Evolutionary conservation across 208 protist species (phyloP), one percentile per base, ranked within the genome.

Genomic region (Jaenimonas drosophilae): DNA sequence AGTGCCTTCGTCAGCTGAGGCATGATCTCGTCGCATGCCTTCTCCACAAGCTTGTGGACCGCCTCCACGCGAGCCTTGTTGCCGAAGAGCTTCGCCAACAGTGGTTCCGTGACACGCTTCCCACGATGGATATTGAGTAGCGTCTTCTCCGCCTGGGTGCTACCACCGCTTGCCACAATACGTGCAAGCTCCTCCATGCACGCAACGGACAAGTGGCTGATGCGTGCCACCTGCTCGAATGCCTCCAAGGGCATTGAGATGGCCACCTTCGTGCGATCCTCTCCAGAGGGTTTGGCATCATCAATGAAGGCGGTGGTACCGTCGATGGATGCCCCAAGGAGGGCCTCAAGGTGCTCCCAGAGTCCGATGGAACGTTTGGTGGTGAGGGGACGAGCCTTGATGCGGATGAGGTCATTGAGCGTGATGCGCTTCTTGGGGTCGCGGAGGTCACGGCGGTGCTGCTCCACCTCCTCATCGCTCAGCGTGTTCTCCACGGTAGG

Each of bases 121-220:
- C 69, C 67, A 45, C 85, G 85, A 42, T 80, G 66, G 6, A 72
- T 63, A 43, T 93, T 89, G 21, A 88, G 58, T 31, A 93, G 57
- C 33, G 85, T 90, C 64, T 76, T 78, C 70, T 93, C 85, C 33
- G 85, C 77, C 64, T 88, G 74, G 28, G 70, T 60, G 56, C 85
- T 93, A 43, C 85, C 80, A 50, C 85, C 85, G 45, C 81, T 84
- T 33, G 64, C 66, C 39, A 94, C 65, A 40, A 90, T 90, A 37
- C 85, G 85, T 3, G 83, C 54, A 29, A 90, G 67, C 63, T 94
- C 80, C 65, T 94, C 85, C 59, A 76, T 70, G 19, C 72, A 78
- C 29, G 75, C 67, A 4, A 81, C 44, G 47, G 57, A 58, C 14
- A 87, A 68, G 53, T 81, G 67, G 25, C 64, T 34, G 26, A 65